A percentile compares a stretch with the other conserved stretches of the same genome.
phyloP scores from a whole-genome alignment of 305 asterid genomes.

The Coffea humblotiana region DNA sequence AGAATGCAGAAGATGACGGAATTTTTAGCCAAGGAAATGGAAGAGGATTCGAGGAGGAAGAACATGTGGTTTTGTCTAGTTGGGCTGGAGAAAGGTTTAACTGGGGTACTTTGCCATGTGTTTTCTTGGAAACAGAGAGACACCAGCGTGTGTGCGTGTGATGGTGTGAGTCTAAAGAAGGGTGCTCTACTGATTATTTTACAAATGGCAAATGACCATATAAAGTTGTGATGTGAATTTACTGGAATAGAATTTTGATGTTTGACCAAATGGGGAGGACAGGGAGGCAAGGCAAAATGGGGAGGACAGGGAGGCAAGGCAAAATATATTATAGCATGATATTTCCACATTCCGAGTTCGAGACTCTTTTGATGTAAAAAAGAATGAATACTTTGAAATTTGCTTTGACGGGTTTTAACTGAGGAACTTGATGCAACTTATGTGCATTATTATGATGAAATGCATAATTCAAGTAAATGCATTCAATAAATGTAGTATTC shows the following conservation, averaged over 20 bases:
- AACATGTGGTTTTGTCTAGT: constrained; percentile 10
- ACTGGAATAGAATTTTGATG: too few relatives aligned
- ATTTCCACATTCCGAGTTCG: constrained; percentile 11
- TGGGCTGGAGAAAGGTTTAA: neutral
- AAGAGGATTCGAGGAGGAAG: neutral
- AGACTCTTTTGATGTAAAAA: constrained; percentile 1
- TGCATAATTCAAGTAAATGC: neutral
- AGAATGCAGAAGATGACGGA: neutral
- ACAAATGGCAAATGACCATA: neutral
- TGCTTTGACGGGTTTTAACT: neutral
- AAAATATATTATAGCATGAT: neutral
- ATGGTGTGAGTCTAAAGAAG: neutral
- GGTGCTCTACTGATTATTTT: constrained; percentile 1
- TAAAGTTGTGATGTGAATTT: too few relatives aligned
- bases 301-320: too few relatives aligned
- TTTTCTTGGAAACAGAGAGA: constrained; percentile 13
- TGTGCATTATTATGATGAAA: too few relatives aligned
- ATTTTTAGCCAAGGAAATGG: neutral
- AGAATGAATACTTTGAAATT: neutral
- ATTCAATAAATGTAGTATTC: too few relatives aligned
- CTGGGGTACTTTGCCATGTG: constrained; percentile 5
- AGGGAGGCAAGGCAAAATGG: too few relatives aligned
- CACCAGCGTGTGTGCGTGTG: too few relatives aligned
- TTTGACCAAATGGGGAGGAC: too few relatives aligned
- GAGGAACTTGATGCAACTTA: neutral